phyloP scores from a whole-genome alignment of 1,284 basidiomycete genomes.

The Trichosporon ovoides region DNA sequence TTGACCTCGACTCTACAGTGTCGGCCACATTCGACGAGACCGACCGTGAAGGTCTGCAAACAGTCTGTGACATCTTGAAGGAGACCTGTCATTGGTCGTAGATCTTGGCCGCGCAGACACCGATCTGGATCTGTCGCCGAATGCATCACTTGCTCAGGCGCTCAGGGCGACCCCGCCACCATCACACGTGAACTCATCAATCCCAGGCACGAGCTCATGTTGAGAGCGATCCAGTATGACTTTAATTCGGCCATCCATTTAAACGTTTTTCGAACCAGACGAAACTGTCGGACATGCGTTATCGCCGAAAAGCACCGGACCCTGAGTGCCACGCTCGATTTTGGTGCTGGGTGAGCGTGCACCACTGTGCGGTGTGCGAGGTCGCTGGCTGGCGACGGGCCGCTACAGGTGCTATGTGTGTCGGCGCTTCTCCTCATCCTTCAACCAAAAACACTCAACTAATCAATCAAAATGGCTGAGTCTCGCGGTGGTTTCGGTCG shows the following conservation, averaged over 20 bases:
- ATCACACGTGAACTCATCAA: too few species aligned
- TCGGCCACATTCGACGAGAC: slow-evolving; percentile 65
- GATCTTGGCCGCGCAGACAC: neutral
- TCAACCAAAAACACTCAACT: slow-evolving; percentile 11
- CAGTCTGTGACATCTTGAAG: slow-evolving; percentile 60
- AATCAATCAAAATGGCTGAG: slow-evolving; percentile 43
- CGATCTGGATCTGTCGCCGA: too few species aligned
- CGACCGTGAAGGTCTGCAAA: slow-evolving; percentile 66
- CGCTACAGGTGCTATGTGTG: neutral
- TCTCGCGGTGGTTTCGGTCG: slow-evolving; percentile 55
- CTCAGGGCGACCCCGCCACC: too few species aligned
- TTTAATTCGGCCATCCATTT: too few species aligned
- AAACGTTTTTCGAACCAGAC: neutral
- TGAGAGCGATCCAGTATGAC: too few species aligned
- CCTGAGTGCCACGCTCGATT: neutral
- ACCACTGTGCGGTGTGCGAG: neutral
- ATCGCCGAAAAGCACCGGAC: neutral
- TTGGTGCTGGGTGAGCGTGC: neutral
- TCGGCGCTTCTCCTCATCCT: slow-evolving; percentile 4
- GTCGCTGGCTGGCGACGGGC: neutral
- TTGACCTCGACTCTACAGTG: slow-evolving; percentile 77
- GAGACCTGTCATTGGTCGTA: slow-evolving; percentile 30
- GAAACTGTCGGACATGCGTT: neutral
- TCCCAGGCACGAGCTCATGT: too few species aligned
- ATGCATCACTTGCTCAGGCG: too few species aligned